These are phyloP conservation scores for Cytauxzoon felis DNA, from an alignment of 169 alveolate genomes.

Conservation along the genomic window DNA sequence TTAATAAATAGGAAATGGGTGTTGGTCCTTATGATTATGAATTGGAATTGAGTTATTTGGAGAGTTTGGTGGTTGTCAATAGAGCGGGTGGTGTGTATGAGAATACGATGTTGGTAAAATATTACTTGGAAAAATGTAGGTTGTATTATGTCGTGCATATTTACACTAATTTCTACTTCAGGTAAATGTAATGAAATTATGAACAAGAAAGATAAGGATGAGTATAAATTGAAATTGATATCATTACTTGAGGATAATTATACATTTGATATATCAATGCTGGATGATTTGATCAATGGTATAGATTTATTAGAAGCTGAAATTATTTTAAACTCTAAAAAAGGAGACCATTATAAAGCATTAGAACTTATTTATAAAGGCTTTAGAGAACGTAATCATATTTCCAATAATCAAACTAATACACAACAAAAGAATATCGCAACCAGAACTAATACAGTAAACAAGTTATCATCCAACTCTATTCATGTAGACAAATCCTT, in stretches of 20 bases:
- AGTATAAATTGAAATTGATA: conserved; percentile 7
- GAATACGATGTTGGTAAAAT: conserved; percentile 50
- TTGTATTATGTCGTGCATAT: background rate
- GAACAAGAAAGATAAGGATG: conserved; percentile 5
- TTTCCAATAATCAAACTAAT: too few relatives aligned
- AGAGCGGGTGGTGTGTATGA: conserved; percentile 47
- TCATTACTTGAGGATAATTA: conserved; percentile 43
- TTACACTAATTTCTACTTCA: conserved; percentile 14
- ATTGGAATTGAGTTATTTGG: conserved; percentile 47
- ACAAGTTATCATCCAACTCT: too few relatives aligned
- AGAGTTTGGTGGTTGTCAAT: conserved; percentile 46
- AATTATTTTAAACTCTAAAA: conserved; percentile 33
- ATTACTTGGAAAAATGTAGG: conserved; percentile 48
- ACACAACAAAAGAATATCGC: too few relatives aligned
- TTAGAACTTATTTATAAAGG: conserved; percentile 25
- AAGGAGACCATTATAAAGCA: conserved; percentile 36
- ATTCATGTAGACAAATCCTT: too few relatives aligned
- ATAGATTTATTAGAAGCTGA: conserved; percentile 39
- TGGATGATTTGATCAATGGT: conserved; percentile 18
- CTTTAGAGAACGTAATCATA: conserved; percentile 2
- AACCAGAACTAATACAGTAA: too few relatives aligned
- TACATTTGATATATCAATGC: conserved; percentile 31
- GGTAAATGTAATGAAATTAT: conserved; percentile 9
- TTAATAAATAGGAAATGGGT: too few relatives aligned
- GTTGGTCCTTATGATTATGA: too few relatives aligned